Base-by-base conservation (phyloP, 2,329 filamentous ascomycete genomes). In the Microascus cirrosus region DNA sequence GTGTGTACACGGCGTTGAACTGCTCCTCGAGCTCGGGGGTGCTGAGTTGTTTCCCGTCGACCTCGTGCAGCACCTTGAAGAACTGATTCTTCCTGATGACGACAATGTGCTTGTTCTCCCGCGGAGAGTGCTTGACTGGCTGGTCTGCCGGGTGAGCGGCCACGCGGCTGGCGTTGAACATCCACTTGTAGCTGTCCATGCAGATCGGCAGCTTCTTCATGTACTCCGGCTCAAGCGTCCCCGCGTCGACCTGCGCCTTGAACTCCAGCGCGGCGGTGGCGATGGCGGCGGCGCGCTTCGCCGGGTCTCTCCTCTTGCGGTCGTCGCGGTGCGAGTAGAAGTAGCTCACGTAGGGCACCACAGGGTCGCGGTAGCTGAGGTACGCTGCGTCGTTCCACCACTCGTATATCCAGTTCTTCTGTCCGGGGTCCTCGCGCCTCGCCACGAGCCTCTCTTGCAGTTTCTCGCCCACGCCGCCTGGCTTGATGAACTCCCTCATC, bases 341-440 rank as follows among this genome's bases (percentile, higher is more conserved):
- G 82, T 99, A 99, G 73, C 90, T 96, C 68, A 99, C 94, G 70
- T 97, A 99, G 61, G 94, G 94, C 20, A 97, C 89, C 53, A 99
- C 90, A 12, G 94, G 94, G 71, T 97, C 94, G 63, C 93, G 88
- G 77, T 97, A 97, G 63, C 76, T 81, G 63, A 99, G 84, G 74
- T 99, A 99, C 59, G 94, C 94, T 4, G 85, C 84, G 57, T 96
- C 84, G 71, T 99, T 97, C 94, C 94, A 99, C 94, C 94, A 99
- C 65, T 99, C 93, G 65, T 87, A 85, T 59, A 99, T 80, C 94
- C 94, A 99, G 75, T 97, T 99, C 76, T 88, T 90, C 69, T 82
- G 76, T 61, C 88, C 86, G 55, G 92, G 86, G 63, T 95, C 84
- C 64, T 90, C 87, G 61, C 89, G 83, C 62, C 85, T 84, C 59